Evolutionary conservation across 2,329 filamentous ascomycete genomes (phyloP).

Genomic region (Aspergillus ustus): DNA sequence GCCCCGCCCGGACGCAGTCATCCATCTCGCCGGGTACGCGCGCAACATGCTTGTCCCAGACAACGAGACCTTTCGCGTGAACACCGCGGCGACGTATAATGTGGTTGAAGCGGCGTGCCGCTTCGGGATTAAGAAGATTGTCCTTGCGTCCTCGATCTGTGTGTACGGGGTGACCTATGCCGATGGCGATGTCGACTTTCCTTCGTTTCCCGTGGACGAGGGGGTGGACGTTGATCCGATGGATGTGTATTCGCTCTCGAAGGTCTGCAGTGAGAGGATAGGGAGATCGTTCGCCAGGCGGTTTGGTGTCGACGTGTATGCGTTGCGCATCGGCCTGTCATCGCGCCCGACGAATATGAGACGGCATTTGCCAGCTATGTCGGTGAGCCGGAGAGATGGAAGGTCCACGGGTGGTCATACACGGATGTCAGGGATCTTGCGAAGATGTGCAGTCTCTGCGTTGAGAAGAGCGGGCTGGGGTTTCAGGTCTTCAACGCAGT

Average conservation of each 20-base stretch:
- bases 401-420: slow-evolving; percentile 66
- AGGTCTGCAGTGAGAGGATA: slow-evolving; percentile 62
- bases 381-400: slow-evolving; percentile 54
- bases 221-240: slow-evolving; percentile 53
- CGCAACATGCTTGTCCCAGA: slow-evolving; percentile 65
- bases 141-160: slow-evolving; percentile 62
- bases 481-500: background rate
- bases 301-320: slow-evolving; percentile 63
- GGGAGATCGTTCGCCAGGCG: slow-evolving; percentile 61
- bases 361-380: slow-evolving; percentile 58
- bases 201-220: slow-evolving; percentile 54
- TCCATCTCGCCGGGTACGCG: slow-evolving; percentile 65
- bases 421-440: slow-evolving; percentile 65
- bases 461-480: background rate
- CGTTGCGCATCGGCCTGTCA: slow-evolving; percentile 64
- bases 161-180: slow-evolving; percentile 66
- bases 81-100: slow-evolving; percentile 63
- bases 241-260: slow-evolving; percentile 65
- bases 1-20: slow-evolving; percentile 61
- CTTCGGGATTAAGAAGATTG: slow-evolving; percentile 64
- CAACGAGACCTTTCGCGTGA: slow-evolving; percentile 61
- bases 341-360: slow-evolving; percentile 65
- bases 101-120: slow-evolving; percentile 67
- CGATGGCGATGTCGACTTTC: slow-evolving; percentile 61
- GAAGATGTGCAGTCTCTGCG: slow-evolving; percentile 57